Evolutionary conservation across 2,329 filamentous ascomycete species (phyloP).

Genomic region (Domatiomyces globalis): DNA sequence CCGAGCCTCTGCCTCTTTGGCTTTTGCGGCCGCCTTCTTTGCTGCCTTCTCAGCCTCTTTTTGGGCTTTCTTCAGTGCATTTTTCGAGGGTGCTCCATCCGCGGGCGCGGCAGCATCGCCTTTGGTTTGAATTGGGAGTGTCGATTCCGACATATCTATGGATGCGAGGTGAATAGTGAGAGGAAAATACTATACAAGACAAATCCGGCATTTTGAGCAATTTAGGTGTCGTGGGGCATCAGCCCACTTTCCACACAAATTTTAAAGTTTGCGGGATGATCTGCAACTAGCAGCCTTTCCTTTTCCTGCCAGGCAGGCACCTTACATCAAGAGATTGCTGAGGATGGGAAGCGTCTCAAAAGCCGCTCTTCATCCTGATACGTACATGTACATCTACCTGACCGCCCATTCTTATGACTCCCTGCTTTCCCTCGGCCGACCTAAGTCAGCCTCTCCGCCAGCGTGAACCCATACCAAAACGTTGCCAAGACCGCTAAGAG

Average conservation of each 20-base stretch:
- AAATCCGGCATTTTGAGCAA: no score
- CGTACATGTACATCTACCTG: neutral
- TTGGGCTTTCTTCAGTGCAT: constrained; percentile 70
- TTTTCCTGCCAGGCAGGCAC: no score
- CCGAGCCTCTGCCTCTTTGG: constrained; percentile 30
- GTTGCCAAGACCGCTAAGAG: constrained; percentile 54
- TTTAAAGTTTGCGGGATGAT: neutral
- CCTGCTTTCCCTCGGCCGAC: no score
- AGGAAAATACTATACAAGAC: neutral
- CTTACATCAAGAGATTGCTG: no score
- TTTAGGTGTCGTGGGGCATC: neutral
- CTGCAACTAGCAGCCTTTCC: no score
- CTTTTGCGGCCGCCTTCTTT: constrained; percentile 46
- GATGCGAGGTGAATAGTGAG: neutral
- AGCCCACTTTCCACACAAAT: neutral
- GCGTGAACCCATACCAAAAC: constrained; percentile 61
- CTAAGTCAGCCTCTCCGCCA: constrained; percentile 45
- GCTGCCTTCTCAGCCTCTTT: constrained; percentile 81
- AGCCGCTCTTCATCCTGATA: neutral
- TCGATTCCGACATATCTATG: neutral
- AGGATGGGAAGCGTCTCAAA: no score
- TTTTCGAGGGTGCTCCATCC: constrained; percentile 50
- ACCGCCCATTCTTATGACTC: neutral
- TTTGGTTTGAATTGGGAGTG: constrained; percentile 12
- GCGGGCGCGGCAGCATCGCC: constrained; percentile 14